A percentile compares a stretch with the other conserved stretches of the same genome.
Conservation (phyloP, 2,329 filamentous ascomycete species). For the Sporothrix humicola region DNA sequence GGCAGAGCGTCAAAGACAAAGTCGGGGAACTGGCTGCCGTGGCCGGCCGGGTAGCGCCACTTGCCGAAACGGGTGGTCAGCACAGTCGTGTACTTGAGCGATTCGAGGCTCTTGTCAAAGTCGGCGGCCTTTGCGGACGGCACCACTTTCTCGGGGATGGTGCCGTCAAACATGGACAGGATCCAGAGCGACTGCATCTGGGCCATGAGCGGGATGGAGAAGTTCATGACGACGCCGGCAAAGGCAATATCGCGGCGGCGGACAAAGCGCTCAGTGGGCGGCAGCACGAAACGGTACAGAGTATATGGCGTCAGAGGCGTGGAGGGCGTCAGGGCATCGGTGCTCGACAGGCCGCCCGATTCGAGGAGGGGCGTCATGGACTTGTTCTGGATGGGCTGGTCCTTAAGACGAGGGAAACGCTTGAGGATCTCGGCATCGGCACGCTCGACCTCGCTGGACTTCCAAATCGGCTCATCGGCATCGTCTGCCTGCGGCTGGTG, state of each 20-base stretch:
- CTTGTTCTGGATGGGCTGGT: slow-evolving; percentile 58
- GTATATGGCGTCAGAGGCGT: slow-evolving; percentile 48
- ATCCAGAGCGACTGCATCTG: slow-evolving; percentile 66
- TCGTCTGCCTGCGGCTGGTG: slow-evolving; percentile 42
- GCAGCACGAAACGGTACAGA: slow-evolving; percentile 56
- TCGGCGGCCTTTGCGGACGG: slow-evolving; percentile 39
- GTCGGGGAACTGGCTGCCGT: slow-evolving; percentile 67
- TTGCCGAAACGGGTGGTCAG: slow-evolving; percentile 71
- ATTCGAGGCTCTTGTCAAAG: slow-evolving; percentile 47
- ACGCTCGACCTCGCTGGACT: slow-evolving; percentile 47
- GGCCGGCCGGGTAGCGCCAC: slow-evolving; percentile 71
- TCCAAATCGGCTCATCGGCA: slow-evolving; percentile 45
- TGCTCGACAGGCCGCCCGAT: slow-evolving; percentile 47
- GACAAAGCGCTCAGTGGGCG: slow-evolving; percentile 48
- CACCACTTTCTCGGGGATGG: slow-evolving; percentile 47
- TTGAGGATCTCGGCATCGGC: slow-evolving; percentile 61
- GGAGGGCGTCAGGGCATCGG: slow-evolving; percentile 41
- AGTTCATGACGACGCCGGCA: slow-evolving; percentile 52
- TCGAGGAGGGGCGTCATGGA: slow-evolving; percentile 52
- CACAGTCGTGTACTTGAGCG: slow-evolving; percentile 60
- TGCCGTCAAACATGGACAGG: slow-evolving; percentile 65
- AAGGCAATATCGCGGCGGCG: slow-evolving; percentile 53
- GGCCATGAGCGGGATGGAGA: slow-evolving; percentile 50
- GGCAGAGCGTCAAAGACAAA: slow-evolving; percentile 78
- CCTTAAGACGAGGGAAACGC: slow-evolving; percentile 58